phyloP scores from a whole-genome alignment of 2,329 filamentous ascomycete genomes.

The Epichloe sylvatica region DNA sequence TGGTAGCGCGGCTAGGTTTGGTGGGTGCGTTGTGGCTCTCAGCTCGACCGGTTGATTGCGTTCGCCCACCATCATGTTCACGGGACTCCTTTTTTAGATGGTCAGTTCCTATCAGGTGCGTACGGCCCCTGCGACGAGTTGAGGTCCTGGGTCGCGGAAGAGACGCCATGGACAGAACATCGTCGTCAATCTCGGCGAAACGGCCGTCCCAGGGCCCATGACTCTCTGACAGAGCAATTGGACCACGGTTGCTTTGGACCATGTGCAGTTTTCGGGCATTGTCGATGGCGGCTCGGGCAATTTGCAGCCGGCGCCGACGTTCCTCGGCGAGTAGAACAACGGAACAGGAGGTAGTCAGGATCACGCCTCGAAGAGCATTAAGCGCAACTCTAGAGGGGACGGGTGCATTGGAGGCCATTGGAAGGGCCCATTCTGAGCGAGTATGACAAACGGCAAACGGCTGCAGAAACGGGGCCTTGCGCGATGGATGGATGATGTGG shows the following conservation, averaged over 20 bases:
- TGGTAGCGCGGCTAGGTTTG: not conserved
- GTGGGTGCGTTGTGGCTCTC: not conserved
- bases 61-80: not conserved
- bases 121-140: constrained; percentile 16
- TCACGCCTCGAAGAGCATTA: constrained; percentile 40
- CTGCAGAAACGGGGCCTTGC: not conserved
- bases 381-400: constrained; percentile 42
- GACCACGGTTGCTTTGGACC: constrained; percentile 18
- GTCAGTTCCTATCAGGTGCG: constrained; percentile 1
- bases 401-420: constrained; percentile 33
- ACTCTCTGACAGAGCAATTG: constrained; percentile 15
- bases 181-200: constrained; percentile 11
- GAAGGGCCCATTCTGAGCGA: constrained; percentile 14
- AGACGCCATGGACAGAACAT: constrained; percentile 11
- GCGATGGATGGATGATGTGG: not conserved
- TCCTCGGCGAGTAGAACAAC: constrained; percentile 42
- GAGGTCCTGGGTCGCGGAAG: constrained; percentile 11
- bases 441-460: not conserved
- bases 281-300: constrained; percentile 34
- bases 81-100: not conserved
- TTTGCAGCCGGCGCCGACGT: constrained; percentile 38
- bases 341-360: constrained; percentile 44
- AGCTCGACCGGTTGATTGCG: not conserved
- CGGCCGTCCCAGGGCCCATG: constrained; percentile 9
- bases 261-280: constrained; percentile 39